A percentile compares a stretch with the other conserved stretches of the same genome.
These are phyloP conservation scores for Coemansia sp. DNA, from an alignment of 192 early-diverging fungal genomes.

Conservation along the genomic window DNA sequence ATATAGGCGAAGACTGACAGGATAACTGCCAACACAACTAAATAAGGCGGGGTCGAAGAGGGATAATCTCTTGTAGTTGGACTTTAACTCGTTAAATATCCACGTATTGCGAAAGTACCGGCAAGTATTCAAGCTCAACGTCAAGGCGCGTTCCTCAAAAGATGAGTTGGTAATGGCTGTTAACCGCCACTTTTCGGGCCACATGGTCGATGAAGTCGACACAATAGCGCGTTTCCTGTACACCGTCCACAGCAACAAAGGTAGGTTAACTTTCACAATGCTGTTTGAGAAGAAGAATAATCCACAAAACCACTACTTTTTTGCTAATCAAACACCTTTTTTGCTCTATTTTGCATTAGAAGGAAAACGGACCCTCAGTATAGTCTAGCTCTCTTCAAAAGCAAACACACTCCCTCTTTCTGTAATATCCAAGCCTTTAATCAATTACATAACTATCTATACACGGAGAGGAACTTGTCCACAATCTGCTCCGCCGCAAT, in stretches of 20 bases:
- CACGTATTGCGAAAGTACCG: conserved; percentile 52
- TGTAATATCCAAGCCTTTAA: background rate
- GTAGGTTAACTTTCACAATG: conserved; percentile 20
- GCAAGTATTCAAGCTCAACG: conserved; percentile 53
- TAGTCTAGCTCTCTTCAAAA: conserved; percentile 1
- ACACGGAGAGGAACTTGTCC: conserved; percentile 14
- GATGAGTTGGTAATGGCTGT: conserved; percentile 49
- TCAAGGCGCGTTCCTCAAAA: conserved; percentile 54
- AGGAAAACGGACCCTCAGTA: conserved; percentile 21
- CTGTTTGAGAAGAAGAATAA: background rate
- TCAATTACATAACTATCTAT: conserved; percentile 2
- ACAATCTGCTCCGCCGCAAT: conserved; percentile 42
- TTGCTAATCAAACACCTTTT: background rate
- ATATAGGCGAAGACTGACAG: background rate
- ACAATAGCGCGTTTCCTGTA: conserved; percentile 56
- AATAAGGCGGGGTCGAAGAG: background rate
- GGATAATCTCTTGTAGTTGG: conserved; percentile 32
- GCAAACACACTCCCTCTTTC: background rate
- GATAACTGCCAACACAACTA: background rate
- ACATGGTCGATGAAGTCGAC: conserved; percentile 53
- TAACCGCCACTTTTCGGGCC: conserved; percentile 41
- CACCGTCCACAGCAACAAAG: conserved; percentile 48
- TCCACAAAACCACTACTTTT: background rate
- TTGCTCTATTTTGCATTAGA: conserved; percentile 6
- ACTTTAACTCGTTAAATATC: conserved; percentile 49